Base-by-base conservation (phyloP, 2,329 filamentous ascomycete species). In the Chaetothyriales sp. region DNA sequence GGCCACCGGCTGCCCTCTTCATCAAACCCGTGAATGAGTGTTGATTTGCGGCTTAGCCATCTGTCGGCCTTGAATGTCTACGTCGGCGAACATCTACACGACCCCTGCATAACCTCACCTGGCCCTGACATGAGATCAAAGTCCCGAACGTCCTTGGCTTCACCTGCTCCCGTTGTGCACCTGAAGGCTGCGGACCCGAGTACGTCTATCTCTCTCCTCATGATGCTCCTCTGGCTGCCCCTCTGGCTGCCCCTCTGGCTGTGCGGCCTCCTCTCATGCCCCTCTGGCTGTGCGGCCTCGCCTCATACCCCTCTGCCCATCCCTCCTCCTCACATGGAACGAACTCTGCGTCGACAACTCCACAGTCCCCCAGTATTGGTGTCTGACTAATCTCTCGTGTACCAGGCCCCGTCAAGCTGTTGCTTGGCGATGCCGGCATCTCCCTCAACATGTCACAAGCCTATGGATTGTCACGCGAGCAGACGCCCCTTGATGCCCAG, bases 381-480 rank as follows among this genome's bases (percentile, higher is more conserved):
- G 10, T 40, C 15, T 15, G 33, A 40, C 33, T 40, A 15, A 40
- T 15, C 33, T 40, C 10, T 40, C 29, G 2, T 33, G 10, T 4
- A 15, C 33, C 33, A 40, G 33, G 33, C 13, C 10, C 15, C 33
- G 15, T 40, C 33, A 40, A 40, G 33, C 10, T 15, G 10, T 40
- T 40, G 33, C 10, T 40, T 33, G 46, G 46, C 28, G 28, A 47
- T 47, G 46, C 46, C 9, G 15, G 33, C 33, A 33, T 43, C 18
- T 25, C 33, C 46, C 18, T 20, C 33, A 51, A 18, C 22, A 61
- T 61, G 59, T 52, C 59, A 43, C 54, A 60, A 54, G 48, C 51
- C 46, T 56, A 58, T 55, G 56, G 58, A 52, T 47, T 54, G 49
- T 48, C 56, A 40, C 58, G 59, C 49, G 59, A 60, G 52, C 56